Conservation (phyloP, 2,329 filamentous ascomycete species). For the Neofusicoccum cordaticola region DNA sequence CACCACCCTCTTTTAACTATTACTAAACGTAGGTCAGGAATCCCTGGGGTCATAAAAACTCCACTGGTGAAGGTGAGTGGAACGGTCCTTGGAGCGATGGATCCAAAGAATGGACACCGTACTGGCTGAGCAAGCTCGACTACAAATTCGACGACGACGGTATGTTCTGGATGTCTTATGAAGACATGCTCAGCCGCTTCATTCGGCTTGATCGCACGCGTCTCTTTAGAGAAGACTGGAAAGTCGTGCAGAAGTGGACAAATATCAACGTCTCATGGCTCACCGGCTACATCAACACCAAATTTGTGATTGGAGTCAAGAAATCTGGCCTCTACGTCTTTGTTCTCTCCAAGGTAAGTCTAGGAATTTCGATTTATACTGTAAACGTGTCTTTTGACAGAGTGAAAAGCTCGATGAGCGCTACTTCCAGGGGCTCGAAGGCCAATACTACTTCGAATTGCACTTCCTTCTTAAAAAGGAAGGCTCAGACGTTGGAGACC, state of each 20-base stretch:
- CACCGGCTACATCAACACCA: constrained; percentile 12
- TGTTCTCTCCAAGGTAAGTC: constrained; percentile 9
- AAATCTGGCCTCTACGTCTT: background rate
- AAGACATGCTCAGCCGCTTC: constrained; percentile 12
- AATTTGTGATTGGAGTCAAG: constrained; percentile 15
- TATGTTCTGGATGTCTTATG: constrained; percentile 17
- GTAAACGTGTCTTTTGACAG: background rate
- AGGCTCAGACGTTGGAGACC: constrained; percentile 53
- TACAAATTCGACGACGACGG: constrained; percentile 78
- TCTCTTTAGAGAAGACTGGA: constrained; percentile 12
- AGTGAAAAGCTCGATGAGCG: background rate
- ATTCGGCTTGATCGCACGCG: constrained; percentile 8
- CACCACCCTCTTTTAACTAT: background rate
- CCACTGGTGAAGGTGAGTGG: constrained; percentile 60
- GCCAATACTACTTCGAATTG: constrained; percentile 56
- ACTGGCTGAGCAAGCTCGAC: constrained; percentile 69
- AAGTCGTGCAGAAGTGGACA: constrained; percentile 12
- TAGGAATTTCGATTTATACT: constrained; percentile 14
- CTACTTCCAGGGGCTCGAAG: constrained; percentile 47
- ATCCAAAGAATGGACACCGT: constrained; percentile 78
- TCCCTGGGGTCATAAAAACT: constrained; percentile 66
- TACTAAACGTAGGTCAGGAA: constrained; percentile 56
- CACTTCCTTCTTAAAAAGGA: constrained; percentile 60
- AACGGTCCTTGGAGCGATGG: constrained; percentile 79
- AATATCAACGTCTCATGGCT: constrained; percentile 15